phyloP scores from a whole-genome alignment of 2,329 filamentous ascomycete genomes.

The Beauveria caledonica region DNA sequence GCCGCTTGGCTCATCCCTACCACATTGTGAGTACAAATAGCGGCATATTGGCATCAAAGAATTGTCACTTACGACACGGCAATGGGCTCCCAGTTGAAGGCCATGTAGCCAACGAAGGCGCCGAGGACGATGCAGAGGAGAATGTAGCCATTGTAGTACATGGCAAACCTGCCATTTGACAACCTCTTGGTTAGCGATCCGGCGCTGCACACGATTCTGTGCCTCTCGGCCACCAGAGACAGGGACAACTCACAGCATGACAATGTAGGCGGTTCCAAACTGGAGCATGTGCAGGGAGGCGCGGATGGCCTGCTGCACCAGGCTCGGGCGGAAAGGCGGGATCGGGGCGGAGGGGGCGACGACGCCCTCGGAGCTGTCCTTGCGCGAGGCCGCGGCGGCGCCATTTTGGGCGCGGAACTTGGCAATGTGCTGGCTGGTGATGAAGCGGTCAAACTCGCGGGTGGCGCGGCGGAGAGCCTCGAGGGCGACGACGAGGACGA shows the following conservation, averaged over 20 bases:
- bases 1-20: constrained; percentile 24
- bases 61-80: constrained; percentile 20
- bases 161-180: constrained; percentile 30
- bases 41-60: neutral
- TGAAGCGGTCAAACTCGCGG: constrained; percentile 64
- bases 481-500: constrained; percentile 64
- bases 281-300: constrained; percentile 61
- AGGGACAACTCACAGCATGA: constrained; percentile 52
- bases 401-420: constrained; percentile 19
- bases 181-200: constrained; percentile 8
- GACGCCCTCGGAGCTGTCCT: constrained; percentile 15
- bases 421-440: constrained; percentile 45
- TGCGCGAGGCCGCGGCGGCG: constrained; percentile 14
- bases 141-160: constrained; percentile 63
- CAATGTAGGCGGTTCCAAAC: constrained; percentile 68
- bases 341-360: constrained; percentile 12
- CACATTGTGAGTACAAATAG: constrained; percentile 1
- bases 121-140: constrained; percentile 77
- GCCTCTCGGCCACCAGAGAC: neutral
- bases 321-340: constrained; percentile 44
- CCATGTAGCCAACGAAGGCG: constrained; percentile 61
- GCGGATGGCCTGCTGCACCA: constrained; percentile 58
- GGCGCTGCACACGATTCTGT: neutral
- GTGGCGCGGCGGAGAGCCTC: constrained; percentile 62
- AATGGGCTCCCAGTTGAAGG: constrained; percentile 63